phyloP scores from a whole-genome alignment of 2,329 filamentous ascomycete genomes.

The Alternaria triticina region DNA sequence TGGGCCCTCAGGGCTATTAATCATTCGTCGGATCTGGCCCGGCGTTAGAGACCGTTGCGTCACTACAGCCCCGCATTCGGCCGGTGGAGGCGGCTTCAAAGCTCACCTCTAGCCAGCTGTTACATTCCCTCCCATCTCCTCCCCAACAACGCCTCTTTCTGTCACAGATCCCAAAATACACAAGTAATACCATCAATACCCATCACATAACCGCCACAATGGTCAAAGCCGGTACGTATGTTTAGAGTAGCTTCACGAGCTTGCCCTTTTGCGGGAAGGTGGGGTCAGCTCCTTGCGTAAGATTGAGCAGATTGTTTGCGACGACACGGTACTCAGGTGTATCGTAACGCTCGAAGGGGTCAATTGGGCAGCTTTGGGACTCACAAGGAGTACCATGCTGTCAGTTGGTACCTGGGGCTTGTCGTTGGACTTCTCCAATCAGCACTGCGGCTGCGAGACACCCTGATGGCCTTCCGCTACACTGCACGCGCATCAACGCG shows the following conservation, averaged over 20 bases:
- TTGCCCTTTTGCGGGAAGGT: conserved; percentile 38
- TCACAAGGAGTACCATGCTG: conserved; percentile 34
- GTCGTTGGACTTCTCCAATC: conserved; percentile 31
- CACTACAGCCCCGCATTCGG: conserved; percentile 40
- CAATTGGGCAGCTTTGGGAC: conserved; percentile 24
- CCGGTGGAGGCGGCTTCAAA: conserved; percentile 21
- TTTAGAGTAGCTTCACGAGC: conserved; percentile 18
- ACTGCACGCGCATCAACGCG: background rate
- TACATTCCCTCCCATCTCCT: conserved; percentile 1
- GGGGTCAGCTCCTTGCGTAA: conserved; percentile 53
- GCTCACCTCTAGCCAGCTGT: conserved; percentile 16
- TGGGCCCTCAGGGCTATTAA: conserved; percentile 22
- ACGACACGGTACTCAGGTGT: conserved; percentile 14
- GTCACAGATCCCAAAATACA: conserved; percentile 15
- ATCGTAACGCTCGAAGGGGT: conserved; percentile 16
- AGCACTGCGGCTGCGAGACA: conserved; percentile 21
- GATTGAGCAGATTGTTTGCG: conserved; percentile 65
- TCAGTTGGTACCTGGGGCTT: conserved; percentile 13
- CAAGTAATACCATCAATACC: conserved; percentile 18
- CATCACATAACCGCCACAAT: conserved; percentile 72
- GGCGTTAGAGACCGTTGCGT: conserved; percentile 33
- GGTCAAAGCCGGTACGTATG: conserved; percentile 91
- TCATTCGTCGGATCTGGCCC: conserved; percentile 36
- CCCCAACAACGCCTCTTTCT: conserved; percentile 13
- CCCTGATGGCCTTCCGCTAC: conserved; percentile 35